Base-by-base conservation (phyloP, 2,329 filamentous ascomycete genomes). In the Aspergillus sp. region DNA sequence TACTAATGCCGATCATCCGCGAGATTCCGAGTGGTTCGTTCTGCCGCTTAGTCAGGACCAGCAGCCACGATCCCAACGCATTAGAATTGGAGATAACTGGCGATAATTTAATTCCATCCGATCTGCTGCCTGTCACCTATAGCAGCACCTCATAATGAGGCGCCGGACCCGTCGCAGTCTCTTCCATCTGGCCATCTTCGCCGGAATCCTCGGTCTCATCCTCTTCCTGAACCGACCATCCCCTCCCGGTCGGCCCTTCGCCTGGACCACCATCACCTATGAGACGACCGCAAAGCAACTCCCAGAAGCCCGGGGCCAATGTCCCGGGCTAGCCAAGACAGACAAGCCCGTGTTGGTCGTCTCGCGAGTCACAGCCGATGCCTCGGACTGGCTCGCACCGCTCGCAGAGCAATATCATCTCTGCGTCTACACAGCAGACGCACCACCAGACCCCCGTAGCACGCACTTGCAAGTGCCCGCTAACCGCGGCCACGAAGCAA, bases 401-500 rank as follows among this genome's bases (percentile, higher is more conserved):
- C 68, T 83, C 6, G 57, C 65, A 5, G 57, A 71, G 5, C 68
- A 72, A 54, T 83, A 81, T 58, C 80, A 83, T 54, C 63, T 78
- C 36, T 83, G 81, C 67, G 64, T 80, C 5, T 82, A 83, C 70
- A 75, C 72, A 11, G 76, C 73, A 27, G 80, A 82, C 60, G 68
- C 69, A 3, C 65, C 69, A 1, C 13, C 56, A 2, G 65, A 75
- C 32, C 53, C 59, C 19, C 65, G 61, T 8, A 73, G 71, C 5
- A 64, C 61, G 1, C 52, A 71, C 32, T 74, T 82, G 2, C 78
- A 78, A 57, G 75, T 80, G 1, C 81, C 81, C 3, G 74, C 75
- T 11, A 83, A 83, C 66, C 66, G 77, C 19, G 80, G 77, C 23
- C 78, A 81, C 60, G 80, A 81, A 60, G 75, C 79, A n/a, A 81